Evolutionary conservation across 371 early-diverging fungal species (phyloP), one percentile per base, ranked within the genome.

Genomic region (Mucor circinelloides): DNA sequence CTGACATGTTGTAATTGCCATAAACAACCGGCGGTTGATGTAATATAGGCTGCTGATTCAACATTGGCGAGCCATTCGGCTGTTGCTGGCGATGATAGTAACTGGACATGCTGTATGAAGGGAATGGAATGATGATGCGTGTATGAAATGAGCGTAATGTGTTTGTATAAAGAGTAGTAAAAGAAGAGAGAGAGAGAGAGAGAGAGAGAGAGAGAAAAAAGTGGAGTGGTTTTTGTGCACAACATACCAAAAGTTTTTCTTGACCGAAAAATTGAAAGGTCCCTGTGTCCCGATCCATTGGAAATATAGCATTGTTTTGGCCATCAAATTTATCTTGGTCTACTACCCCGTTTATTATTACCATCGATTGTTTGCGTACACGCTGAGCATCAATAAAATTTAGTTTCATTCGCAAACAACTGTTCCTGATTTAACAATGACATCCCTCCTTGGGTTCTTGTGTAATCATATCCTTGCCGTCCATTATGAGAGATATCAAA

Each of bases 221-320:
- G 25, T 19, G 23, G 21, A 40, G 7, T 59, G 40, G 12, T 15
- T 59, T 59, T 59, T 59, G 34, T 40, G 30, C 30, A 23, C 28
- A 23, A 23, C n/a, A 34, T 19, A 21, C 17, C 59, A 38, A 36
- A 34, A 44, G 28, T 59, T 44, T 60, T 60, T 58, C 19, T 60
- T 60, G 27, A 13, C 44, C 44, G 30, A 27, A 42, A 60, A 60
- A 60, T 38, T 60, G 28, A 60, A 42, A 42, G 42, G 60, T 60
- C 60, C 60, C 60, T 34, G 60, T 60, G 60, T 42, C 60, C 60
- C 60, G 60, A 60, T 60, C 42, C 42, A 28, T 38, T 28, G n/a
- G n/a, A 42, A 42, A 17, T 19, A 48, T 48, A 48, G 19, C 48
- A 21, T 48, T 6, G 48, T 48, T 48, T 48, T 48, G 48, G 48